A percentile compares a stretch with the other conserved stretches of the same genome.
These are phyloP conservation scores for Diaporthe destruens DNA, from an alignment of 2,329 filamentous ascomycete species.

Conservation along the genomic window DNA sequence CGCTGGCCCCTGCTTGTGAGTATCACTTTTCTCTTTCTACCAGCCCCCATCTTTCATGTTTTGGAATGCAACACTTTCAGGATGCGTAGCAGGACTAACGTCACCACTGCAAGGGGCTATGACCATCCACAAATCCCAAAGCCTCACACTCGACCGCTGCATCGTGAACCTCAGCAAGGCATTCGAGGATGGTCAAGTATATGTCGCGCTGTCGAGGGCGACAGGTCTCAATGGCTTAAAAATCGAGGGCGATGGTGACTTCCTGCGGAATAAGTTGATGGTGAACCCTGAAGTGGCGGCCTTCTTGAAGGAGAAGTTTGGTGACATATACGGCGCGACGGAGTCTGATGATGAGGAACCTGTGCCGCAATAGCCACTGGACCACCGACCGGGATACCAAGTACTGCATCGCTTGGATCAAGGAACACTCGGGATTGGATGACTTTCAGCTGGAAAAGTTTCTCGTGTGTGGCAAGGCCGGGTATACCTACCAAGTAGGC, in stretches of 20 bases:
- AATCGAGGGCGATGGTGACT: conserved; percentile 50
- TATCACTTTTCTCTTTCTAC: too few species aligned
- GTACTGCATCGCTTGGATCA: not conserved
- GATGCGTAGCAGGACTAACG: too few species aligned
- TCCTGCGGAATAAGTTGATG: conserved; percentile 48
- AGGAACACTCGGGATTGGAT: not conserved
- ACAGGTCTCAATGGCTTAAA: conserved; percentile 62
- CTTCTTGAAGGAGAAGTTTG: conserved; percentile 53
- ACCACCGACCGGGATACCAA: not conserved
- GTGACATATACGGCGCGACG: conserved; percentile 40
- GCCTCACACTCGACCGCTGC: conserved; percentile 71
- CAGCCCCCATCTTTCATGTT: too few species aligned
- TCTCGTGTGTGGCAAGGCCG: too few species aligned
- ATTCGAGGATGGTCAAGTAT: conserved; percentile 71
- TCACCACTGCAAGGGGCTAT: conserved; percentile 57
- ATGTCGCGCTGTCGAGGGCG: conserved; percentile 73
- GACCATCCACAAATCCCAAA: conserved; percentile 73
- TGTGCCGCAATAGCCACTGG: not conserved
- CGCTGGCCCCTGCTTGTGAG: conserved; percentile 66
- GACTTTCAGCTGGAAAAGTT: not conserved
- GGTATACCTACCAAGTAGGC: too few species aligned
- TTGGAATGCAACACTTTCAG: too few species aligned
- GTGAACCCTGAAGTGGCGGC: conserved; percentile 52
- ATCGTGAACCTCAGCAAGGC: conserved; percentile 64
- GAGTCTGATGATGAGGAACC: not conserved